Evolutionary conservation across 2,329 filamentous ascomycete genomes (phyloP).

Genomic region (Trichophyton simii): DNA sequence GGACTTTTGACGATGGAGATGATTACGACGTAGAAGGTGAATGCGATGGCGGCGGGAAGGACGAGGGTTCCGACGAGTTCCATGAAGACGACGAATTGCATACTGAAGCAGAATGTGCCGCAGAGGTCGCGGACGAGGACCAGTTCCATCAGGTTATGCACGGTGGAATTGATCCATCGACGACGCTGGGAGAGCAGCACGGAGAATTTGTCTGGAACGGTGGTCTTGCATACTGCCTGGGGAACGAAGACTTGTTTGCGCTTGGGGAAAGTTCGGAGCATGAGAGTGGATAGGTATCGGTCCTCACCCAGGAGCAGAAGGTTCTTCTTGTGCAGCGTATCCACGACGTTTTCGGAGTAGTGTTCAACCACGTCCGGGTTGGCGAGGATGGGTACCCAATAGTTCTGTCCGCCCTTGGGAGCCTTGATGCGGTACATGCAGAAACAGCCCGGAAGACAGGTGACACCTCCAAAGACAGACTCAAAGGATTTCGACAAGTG

Average conservation of each 20-base stretch:
- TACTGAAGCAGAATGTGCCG: slow-evolving; percentile 98
- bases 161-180: slow-evolving; percentile 98
- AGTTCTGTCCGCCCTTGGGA: slow-evolving; percentile 95
- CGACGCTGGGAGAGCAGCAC: slow-evolving; percentile 88
- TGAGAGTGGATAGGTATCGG: slow-evolving; percentile 88
- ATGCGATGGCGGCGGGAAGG: slow-evolving; percentile 86
- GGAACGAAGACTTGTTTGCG: slow-evolving; percentile 97
- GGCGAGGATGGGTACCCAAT: slow-evolving; percentile 96
- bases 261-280: slow-evolving; percentile 98
- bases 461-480: slow-evolving; percentile 96
- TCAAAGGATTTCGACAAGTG: slow-evolving; percentile 96
- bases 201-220: slow-evolving; percentile 82
- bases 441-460: slow-evolving; percentile 95
- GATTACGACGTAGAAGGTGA: slow-evolving; percentile 89
- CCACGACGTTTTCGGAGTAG: slow-evolving; percentile 97
- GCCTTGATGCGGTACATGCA: slow-evolving; percentile 99
- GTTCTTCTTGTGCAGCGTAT: slow-evolving; percentile 97
- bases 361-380: slow-evolving; percentile 98
- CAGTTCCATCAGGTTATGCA: slow-evolving; percentile 97
- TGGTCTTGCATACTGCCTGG: slow-evolving; percentile 97
- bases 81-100: slow-evolving; percentile 97
- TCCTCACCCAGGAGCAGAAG: slow-evolving; percentile 82
- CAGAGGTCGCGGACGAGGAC: slow-evolving; percentile 91
- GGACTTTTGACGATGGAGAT: slow-evolving; percentile 67
- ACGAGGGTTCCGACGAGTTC: slow-evolving; percentile 91